Evolutionary conservation across 139 green algal genomes (phyloP), one percentile per base, ranked within the genome.

Genomic region (Chlorella sorokiniana): DNA sequence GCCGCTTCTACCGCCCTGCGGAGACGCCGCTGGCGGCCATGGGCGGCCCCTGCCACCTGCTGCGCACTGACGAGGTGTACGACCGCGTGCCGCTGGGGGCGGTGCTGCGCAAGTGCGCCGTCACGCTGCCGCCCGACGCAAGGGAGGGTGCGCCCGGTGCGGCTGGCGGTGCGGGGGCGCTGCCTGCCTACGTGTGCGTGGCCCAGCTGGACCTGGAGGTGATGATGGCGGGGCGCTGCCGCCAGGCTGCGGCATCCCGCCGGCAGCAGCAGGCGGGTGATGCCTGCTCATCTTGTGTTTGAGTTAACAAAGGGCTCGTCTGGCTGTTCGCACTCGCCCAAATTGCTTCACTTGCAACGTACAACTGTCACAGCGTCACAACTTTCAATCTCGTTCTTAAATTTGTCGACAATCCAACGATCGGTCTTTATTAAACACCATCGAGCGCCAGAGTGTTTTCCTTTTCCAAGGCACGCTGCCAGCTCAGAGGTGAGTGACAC

Each of bases 1-100:
- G 35, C 33, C 72, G 72, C 35, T 79, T 68, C 72, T 79, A 79
- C 37, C 72, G 72, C 18, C n/a, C 71, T 9, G 31, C 51, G 70
- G 70, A 77, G 31, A 77, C 70, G 16, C 44, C 45, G 0, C 44
- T 68, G 38, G 42, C 44, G 4, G 51, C 20, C n/a, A 27, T 79
- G 45, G 51, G 29, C 10, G 72, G 33, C 35, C 51, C 72, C 8
- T n/a, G 35, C 72, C 48, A 79, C 33, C 72, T 79, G 22, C 68
- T 79, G 51, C 72, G 72, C 72, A 68, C 72, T 8, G 37, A 67
- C 37, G 51, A 79, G 35, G 38, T 79, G 4, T 51, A 79, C 35
- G 72, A 79, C 23, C 72, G 72, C 1, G 10, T 79, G 51, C 42
- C 44, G 16, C 51, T 79, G 42, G 48, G 33, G 14, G 51, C 51